Evolutionary conservation across 768 basidiomycete genomes (phyloP), one percentile per base, ranked within the genome.

Genomic region (Calvatia gigantea): DNA sequence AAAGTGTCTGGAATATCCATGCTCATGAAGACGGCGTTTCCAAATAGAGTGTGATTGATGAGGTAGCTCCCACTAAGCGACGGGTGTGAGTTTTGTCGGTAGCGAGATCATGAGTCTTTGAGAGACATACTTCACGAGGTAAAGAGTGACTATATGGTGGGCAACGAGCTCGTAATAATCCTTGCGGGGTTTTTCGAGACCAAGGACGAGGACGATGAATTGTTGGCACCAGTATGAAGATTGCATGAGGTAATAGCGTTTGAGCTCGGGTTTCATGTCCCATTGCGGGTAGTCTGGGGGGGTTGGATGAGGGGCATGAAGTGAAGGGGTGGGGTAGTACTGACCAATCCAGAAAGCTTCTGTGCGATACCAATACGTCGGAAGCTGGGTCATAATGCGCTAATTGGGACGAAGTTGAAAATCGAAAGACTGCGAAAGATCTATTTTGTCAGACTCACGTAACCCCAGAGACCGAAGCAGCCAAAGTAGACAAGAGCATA

Each of bases 1-100:
- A 89, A 91, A 31, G 84, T 72, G 66, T 99, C 97, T 0, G 95
- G 93, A 17, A 95, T 78, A 73, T 99, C 97, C 97, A 98, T 98
- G 67, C 94, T 97, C 73, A 95, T 79, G 64, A 87, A 98, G 27
- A 99, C 82, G 4, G 94, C 88, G 60, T 91, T 89, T 8, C 97
- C 97, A 39, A 98, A 94, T 49, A 82, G 70, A 0, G 94, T 98
- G 50, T 92, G 39, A 70, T 92, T 94, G 60, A 85, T 58, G 29
- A 86, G 61, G 64, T 93, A 91, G 62, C 91, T 93, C 91, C 92
- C 92, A 33, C 91, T 93, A 65, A 27, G 21, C 9, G 52, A 60
- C 41, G 49, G 33, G 48, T n/a, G n/a, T n/a, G n/a, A n/a, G n/a
- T n/a, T 6, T 9, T n/a, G n/a, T 32, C 32, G 11, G 41, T 27